Evolutionary conservation across 805 yeast genomes (phyloP), one percentile per base, ranked within the genome.

Genomic region (Yamadazyma ubonensis): DNA sequence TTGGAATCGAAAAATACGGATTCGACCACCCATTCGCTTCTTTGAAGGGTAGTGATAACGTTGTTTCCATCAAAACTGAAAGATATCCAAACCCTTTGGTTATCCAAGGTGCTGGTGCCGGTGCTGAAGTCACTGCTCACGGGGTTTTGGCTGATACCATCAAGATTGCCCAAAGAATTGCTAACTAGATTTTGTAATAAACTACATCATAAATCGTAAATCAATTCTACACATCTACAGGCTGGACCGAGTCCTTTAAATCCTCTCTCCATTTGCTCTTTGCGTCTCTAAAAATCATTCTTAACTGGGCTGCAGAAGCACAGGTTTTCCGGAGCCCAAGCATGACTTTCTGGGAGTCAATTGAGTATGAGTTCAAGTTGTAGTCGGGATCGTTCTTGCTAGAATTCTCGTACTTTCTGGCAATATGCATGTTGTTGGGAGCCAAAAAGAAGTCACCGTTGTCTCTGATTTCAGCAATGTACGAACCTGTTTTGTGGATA

Each of bases 101-200:
- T 47, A 77, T 93, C 54, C 99, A 93, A 75, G 99, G 99, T 67
- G 99, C 99, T 22, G 99, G 95, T 56, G 82, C 83, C 78, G 96
- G 54, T 93, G 81, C 82, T 39, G 83, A 76, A 26, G 81, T 77
- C 33, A 78, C 83, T 37, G 82, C 83, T 33, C 73, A 67, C 44
- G 99, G 99, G 65, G 97, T 93, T 31, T 76, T 93, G 51, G 96
- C 95, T 39, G 99, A 93, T 61, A 82, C 86, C 26, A 76, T 93
- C 59, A 93, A 88, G 73, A 82, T 88, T 53, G 96, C 95, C 31
- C 89, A 90, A 69, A 81, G 96, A 72, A 64, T 87, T 38, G 83
- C 81, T 36, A 58, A 61, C 33, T 71, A 61, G 40, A 33, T n/a
- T n/a, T n/a, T n/a, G n/a, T n/a, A n/a, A n/a, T n/a, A n/a, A n/a